Base-by-base conservation (phyloP, 2,329 filamentous ascomycete species). In the Coniochaeta hoffmannii region DNA sequence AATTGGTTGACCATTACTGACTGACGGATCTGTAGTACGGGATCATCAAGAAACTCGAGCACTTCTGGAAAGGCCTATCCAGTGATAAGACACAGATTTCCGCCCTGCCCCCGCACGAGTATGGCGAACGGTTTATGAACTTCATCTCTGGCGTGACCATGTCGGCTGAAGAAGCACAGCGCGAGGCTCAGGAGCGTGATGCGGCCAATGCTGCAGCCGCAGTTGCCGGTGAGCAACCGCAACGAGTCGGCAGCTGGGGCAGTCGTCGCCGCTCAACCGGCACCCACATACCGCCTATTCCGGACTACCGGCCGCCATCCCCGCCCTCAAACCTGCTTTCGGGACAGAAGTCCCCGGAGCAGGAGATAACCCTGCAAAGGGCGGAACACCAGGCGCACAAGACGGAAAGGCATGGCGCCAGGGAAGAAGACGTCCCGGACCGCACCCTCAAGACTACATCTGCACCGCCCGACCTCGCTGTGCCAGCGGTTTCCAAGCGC, bases 21-120 rank as follows among this genome's bases (percentile, higher is more conserved):
- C 49, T 51, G 22, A 51, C 49, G 15, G 19, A 19, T 30, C 49
- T 6, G 32, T 26, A 96, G 90, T 99, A 97, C 70, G 91, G 91
- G 62, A 85, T 92, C 61, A 82, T 96, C 71, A 99, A 99, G 75
- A 93, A 94, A 68, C 82, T 93, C 59, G 94, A 99, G 71, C 87
- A 97, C 72, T 94, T 97, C 73, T 94, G 92, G 87, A 99, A 99
- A 76, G 93, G 94, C 35, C 76, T 97, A 57, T 90, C 87, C 2
- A 82, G 85, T 64, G 89, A 94, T 64, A 86, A 90, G 64, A 85
- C 82, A 32, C 87, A 97, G 68, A 97, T 99, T 58, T 97, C 93
- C 0, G 91, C 94, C 2, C 86, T 97, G 24, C 89, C 92, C 0
- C 93, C 94, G 0, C 84, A 91, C 59, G 82, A 90, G 56, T 99